Evolutionary conservation across 257 asterid species (phyloP), one percentile per base, ranked within the genome.

Genomic region (Ehretia macrophylla): DNA sequence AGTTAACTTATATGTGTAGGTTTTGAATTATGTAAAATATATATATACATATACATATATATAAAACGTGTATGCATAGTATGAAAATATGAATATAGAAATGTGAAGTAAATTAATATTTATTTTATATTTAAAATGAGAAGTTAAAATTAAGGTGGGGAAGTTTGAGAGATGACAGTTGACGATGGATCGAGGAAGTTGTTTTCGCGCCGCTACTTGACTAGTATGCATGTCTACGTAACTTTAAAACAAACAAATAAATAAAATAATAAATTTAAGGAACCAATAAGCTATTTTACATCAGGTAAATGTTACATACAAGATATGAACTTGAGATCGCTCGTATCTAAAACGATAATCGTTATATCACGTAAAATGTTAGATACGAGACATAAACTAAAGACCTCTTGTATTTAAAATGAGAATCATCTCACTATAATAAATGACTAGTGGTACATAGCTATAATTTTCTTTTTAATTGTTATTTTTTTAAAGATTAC

Each of bases 201-300:
- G 54, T 71, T 66, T 71, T 66, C 72, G 72, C 77, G 77, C 72
- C 77, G 66, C 77, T 66, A 59, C 77, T 57, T 17, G 40, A 35
- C 16, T 19, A 52, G 44, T 50, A 22, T 13, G 44, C 46, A 60
- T 8, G 40, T 40, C 14, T 57, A 22, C 64, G 59, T 52, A 8
- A 22, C 8, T n/a, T n/a, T n/a, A n/a, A n/a, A n/a, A n/a, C n/a
- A n/a, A n/a, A n/a, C n/a, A n/a, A n/a, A n/a, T n/a, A n/a, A n/a
- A n/a, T n/a, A n/a, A n/a, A n/a, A n/a, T n/a, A n/a, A n/a, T n/a
- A n/a, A n/a, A n/a, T n/a, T n/a, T n/a, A n/a, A n/a, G n/a, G n/a
- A n/a, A n/a, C n/a, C n/a, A n/a, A n/a, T n/a, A n/a, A n/a, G n/a
- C n/a, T n/a, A n/a, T n/a, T n/a, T n/a, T n/a, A n/a, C n/a, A n/a